Evolutionary conservation across 75 land plant genomes (phyloP).

Genomic region (Picea sitchensis): DNA sequence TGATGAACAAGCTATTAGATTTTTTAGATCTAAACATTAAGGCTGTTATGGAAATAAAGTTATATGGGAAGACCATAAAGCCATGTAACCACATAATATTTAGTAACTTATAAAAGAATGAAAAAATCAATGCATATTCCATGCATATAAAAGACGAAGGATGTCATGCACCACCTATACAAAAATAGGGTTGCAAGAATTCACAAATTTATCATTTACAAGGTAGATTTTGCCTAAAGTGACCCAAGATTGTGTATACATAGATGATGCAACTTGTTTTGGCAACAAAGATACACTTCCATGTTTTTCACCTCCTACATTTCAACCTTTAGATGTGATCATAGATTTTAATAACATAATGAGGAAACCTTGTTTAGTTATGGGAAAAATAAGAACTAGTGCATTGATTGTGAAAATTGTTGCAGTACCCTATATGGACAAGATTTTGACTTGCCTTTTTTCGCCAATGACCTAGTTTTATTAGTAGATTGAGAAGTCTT

Average conservation of each 20-base stretch:
- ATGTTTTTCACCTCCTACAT: neutral
- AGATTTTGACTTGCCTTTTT: conserved; percentile 9
- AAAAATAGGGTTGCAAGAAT: conserved; percentile 78
- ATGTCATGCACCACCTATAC: conserved; percentile 48
- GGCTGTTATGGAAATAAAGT: neutral
- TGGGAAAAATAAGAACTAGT: conserved; percentile 32
- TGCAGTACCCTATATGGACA: conserved; percentile 17
- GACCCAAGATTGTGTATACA: conserved; percentile 70
- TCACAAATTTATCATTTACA: conserved; percentile 73
- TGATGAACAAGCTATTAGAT: too few species aligned
- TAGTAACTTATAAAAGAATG: neutral
- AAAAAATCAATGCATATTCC: conserved; percentile 3
- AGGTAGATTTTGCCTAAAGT: conserved; percentile 85
- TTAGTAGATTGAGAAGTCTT: conserved; percentile 28
- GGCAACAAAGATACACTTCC: neutral
- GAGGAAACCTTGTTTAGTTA: conserved; percentile 17
- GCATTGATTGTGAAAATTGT: conserved; percentile 40
- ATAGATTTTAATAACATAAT: conserved; percentile 21
- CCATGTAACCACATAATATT: neutral
- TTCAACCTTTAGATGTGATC: conserved; percentile 9
- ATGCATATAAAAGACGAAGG: neutral
- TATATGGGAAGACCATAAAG: too few species aligned
- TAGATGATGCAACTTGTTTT: conserved; percentile 11
- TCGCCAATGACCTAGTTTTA: conserved; percentile 12
- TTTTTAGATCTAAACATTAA: too few species aligned